phyloP scores from a whole-genome alignment of 1,284 basidiomycete species.

The Mycena sp. region DNA sequence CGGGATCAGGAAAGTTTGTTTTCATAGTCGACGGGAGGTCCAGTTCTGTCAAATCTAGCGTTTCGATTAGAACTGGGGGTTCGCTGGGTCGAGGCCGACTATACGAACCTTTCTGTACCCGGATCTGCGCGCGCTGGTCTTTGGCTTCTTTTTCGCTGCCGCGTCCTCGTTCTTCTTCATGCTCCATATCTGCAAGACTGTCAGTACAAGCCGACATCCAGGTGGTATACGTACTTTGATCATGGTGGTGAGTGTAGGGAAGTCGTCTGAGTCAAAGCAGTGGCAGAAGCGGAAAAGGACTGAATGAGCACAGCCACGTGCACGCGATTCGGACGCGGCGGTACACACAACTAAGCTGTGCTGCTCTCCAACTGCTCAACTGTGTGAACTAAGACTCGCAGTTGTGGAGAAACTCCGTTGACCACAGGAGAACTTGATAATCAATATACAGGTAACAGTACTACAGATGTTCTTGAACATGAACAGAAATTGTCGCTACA shows the following conservation, averaged over 20 bases:
- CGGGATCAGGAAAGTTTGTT: slow-evolving; percentile 91
- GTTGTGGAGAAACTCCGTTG: no score
- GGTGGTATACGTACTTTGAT: slow-evolving; percentile 13
- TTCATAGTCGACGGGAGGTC: slow-evolving; percentile 97
- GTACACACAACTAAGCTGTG: no score
- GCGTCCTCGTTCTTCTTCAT: slow-evolving; percentile 98
- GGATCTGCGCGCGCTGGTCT: slow-evolving; percentile 98
- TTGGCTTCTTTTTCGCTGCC: slow-evolving; percentile 94
- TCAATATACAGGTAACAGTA: no score
- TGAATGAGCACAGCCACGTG: slow-evolving; percentile 14
- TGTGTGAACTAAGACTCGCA: neutral
- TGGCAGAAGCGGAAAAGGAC: slow-evolving; percentile 3
- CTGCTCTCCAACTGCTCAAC: neutral
- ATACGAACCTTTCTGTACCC: slow-evolving; percentile 95
- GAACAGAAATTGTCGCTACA: no score
- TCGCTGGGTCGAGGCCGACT: neutral
- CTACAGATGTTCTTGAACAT: no score
- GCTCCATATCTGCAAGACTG: slow-evolving; percentile 83
- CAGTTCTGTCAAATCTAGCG: slow-evolving; percentile 92
- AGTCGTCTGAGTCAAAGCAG: slow-evolving; percentile 19
- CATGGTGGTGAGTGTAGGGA: slow-evolving; percentile 12
- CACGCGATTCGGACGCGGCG: no score
- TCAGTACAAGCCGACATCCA: neutral
- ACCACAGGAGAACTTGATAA: no score
- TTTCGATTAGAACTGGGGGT: neutral